phyloP scores from a whole-genome alignment of 768 basidiomycete genomes.

The Mycena alexandri region DNA sequence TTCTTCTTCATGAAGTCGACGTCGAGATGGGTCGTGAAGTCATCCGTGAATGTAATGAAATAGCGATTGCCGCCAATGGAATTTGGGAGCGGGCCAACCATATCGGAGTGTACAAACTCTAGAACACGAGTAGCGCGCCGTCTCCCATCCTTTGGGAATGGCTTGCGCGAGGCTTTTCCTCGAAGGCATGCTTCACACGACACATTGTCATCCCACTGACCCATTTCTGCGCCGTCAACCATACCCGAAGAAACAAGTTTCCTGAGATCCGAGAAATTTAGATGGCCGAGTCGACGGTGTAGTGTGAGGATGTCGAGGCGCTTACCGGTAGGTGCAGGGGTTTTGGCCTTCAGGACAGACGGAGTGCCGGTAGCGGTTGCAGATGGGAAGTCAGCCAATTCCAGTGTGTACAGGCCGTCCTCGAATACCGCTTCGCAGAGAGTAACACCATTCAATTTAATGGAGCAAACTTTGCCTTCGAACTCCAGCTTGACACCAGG shows the following conservation, averaged over 20 bases:
- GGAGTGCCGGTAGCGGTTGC: background rate
- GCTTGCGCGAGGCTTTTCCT: background rate
- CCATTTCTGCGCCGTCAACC: background rate
- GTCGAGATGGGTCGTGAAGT: too few relatives aligned
- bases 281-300: background rate
- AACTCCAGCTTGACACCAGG: slow-evolving; percentile 3
- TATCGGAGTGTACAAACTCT: background rate
- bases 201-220: background rate
- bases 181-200: background rate
- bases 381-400: background rate
- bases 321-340: background rate
- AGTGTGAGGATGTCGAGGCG: background rate
- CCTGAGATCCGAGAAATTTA: background rate
- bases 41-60: too few relatives aligned
- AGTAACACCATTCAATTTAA: background rate
- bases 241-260: background rate
- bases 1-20: too few relatives aligned
- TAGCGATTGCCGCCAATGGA: background rate
- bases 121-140: background rate
- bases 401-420: background rate
- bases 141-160: background rate
- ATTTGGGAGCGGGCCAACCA: background rate
- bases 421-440: background rate
- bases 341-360: background rate
- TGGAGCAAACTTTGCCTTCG: background rate